Conservation (phyloP, 768 basidiomycete species). For the Panaeolus cyanescens region DNA sequence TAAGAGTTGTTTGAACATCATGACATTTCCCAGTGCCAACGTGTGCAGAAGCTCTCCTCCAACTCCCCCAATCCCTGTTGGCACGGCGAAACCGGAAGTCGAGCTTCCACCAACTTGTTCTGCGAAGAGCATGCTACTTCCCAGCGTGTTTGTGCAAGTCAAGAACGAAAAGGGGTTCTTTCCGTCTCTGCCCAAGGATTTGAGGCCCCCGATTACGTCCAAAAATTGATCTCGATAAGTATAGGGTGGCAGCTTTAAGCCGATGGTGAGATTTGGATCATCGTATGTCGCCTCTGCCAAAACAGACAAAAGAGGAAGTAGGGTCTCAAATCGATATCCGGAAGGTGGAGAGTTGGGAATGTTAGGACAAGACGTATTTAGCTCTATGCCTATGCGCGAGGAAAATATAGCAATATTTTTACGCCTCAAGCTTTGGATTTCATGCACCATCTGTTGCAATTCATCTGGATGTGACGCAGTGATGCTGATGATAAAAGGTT, state of each 20-base stretch:
- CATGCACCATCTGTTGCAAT: constrained; percentile 54
- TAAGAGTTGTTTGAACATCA: constrained; percentile 58
- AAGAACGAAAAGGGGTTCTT: constrained; percentile 58
- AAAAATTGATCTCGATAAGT: constrained; percentile 62
- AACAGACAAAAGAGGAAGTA: constrained; percentile 55
- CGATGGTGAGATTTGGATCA: constrained; percentile 63
- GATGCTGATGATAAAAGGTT: constrained; percentile 80
- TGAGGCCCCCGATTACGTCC: constrained; percentile 49
- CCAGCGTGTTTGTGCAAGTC: constrained; percentile 82
- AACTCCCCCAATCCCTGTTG: constrained; percentile 67
- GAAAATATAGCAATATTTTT: constrained; percentile 17
- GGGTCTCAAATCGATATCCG: constrained; percentile 57
- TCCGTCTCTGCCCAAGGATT: constrained; percentile 30
- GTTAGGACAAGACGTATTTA: constrained; percentile 88
- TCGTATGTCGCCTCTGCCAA: constrained; percentile 48
- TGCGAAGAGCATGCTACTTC: constrained; percentile 63
- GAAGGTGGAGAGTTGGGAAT: constrained; percentile 63
- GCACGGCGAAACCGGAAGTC: constrained; percentile 52
- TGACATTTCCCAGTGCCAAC: constrained; percentile 78
- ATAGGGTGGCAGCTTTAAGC: constrained; percentile 82
- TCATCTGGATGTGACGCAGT: constrained; percentile 58
- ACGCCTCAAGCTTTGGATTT: constrained; percentile 62
- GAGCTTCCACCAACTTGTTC: constrained; percentile 41
- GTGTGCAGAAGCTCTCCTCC: constrained; percentile 79
- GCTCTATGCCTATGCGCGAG: constrained; percentile 61